Conservation (phyloP, 306 rosid genomes). For the Ormosia emarginata region DNA sequence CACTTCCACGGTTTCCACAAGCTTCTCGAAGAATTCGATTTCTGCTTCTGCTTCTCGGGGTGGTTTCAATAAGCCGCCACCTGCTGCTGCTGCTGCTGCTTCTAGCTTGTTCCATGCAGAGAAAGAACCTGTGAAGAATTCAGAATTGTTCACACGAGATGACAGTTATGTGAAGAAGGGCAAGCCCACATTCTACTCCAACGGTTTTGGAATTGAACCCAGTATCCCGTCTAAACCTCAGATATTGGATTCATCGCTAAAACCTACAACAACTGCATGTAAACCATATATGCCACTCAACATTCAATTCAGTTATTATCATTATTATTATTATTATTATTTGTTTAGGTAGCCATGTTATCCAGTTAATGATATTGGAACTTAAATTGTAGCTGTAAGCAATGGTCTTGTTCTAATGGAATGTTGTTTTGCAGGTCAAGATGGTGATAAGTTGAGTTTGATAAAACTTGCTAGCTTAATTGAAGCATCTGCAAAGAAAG, state of each 20-base stretch:
- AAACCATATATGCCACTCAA: conserved; percentile 2
- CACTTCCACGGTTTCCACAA: conserved; percentile 5
- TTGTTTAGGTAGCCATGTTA: neutral
- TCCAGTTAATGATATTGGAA: neutral
- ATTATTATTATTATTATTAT: neutral
- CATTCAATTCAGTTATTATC: neutral
- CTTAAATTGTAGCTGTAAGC: neutral
- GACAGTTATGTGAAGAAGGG: conserved; percentile 64
- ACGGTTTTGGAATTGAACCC: conserved; percentile 51
- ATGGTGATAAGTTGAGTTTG: conserved; percentile 73
- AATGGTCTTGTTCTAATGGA: conserved; percentile 15
- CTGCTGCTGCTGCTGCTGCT: conserved; percentile 23
- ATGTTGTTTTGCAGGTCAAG: conserved; percentile 57
- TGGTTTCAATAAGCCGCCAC: conserved; percentile 20
- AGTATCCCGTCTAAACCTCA: conserved; percentile 41
- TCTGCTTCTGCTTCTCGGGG: conserved; percentile 34
- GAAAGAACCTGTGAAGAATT: conserved; percentile 26
- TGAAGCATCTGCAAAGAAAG: conserved; percentile 76
- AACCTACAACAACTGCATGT: conserved; percentile 42
- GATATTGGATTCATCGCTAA: conserved; percentile 63
- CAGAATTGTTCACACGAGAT: conserved; percentile 54
- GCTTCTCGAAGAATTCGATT: neutral
- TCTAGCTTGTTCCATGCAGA: conserved; percentile 32
- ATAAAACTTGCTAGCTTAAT: conserved; percentile 75
- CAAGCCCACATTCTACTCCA: conserved; percentile 44